Evolutionary conservation across 768 basidiomycete species (phyloP), one percentile per base, ranked within the genome.

Genomic region (Boletus rubroflammeus): DNA sequence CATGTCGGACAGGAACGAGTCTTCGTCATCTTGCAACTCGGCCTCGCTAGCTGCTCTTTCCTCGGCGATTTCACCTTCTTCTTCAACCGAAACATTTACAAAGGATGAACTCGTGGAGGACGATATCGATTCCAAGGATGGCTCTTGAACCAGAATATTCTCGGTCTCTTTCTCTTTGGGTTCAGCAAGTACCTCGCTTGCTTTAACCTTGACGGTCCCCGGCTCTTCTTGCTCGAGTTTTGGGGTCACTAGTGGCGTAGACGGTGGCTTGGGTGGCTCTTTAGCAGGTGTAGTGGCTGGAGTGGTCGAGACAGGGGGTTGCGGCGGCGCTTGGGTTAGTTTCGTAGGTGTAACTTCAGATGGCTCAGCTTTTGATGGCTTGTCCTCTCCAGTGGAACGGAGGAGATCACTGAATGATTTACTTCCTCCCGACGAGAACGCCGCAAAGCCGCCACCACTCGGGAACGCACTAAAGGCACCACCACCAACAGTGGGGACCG

Each of bases 351-450:
- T 65, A 15, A 44, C 61, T 15, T 68, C 66, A 19, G 65, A 57
- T 15, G 51, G 32, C 23, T 51, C 55, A 25, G 32, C 23, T 23
- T 64, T 66, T 10, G 64, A 56, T 7, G 66, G 57, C 32, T 72
- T 50, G 54, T 44, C 65, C 19, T 64, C 64, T 42, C 69, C 72
- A 41, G 62, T 72, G 15, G 58, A 66, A 63, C 82, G 79, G 53
- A 88, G 69, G 43, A 89, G 62, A 28, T 88, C 83, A n/a, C 73
- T 68, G 59, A 86, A 91, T 0, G 87, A 81, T 59, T 78, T 80
- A 34, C 73, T 71, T 1, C 72, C 55, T 4, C 77, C 77, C 14
- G 62, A 57, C 8, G 78, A 76, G 59, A 84, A 83, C 0, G 81
- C 78, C 32, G 75, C 62, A 59, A 86, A 86, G 3, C 75, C 83